Base-by-base conservation (phyloP, 1,284 basidiomycete species). In the Irpex sp. region DNA sequence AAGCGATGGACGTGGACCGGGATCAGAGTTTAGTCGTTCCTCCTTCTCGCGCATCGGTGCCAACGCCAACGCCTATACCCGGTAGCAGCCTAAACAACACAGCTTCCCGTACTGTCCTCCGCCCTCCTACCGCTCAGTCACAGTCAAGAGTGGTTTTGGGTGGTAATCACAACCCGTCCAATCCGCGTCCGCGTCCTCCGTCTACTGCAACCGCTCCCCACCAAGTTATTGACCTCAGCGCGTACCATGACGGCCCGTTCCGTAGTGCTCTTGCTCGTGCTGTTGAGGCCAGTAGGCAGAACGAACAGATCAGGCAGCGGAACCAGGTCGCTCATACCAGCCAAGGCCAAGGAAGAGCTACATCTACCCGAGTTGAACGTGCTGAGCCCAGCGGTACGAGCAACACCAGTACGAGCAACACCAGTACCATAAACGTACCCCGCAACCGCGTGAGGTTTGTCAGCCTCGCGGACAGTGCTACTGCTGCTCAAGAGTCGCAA, bases 241-340 rank as follows among this genome's bases (percentile, higher is more conserved):
- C 40, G 8, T 67, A 61, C 57, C 60, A 56, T 26, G 62, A 65
- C 15, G 66, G 66, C 21, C 66, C 66, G 4, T 63, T 67, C 62
- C 57, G 66, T 13, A 64, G 49, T 31, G 26, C 64, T 5, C 34
- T 67, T n/a, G 64, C 47, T 9, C 60, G 66, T 9, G 60, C 64
- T 3, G 44, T 60, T n/a, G 52, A 49, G 4, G 31, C 59, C 21
- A 49, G 47, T 51, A 37, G 62, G 4, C 59, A 54, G 15, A 60
- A 38, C 21, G 59, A 64, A 21, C 52, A 57, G 15, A 13, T 40
- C 60, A 48, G 21, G 19, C 36, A 37, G n/a, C 36, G 19, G 13
- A 38, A 11, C 37, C 26, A 21, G 13, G 37, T 21, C 9, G 15
- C 26, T 5, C 21, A 54, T 55, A 17, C 48, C 34, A 51, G 31